Conservation (phyloP, 345 rosid species). For the Melastoma malabathricum region DNA sequence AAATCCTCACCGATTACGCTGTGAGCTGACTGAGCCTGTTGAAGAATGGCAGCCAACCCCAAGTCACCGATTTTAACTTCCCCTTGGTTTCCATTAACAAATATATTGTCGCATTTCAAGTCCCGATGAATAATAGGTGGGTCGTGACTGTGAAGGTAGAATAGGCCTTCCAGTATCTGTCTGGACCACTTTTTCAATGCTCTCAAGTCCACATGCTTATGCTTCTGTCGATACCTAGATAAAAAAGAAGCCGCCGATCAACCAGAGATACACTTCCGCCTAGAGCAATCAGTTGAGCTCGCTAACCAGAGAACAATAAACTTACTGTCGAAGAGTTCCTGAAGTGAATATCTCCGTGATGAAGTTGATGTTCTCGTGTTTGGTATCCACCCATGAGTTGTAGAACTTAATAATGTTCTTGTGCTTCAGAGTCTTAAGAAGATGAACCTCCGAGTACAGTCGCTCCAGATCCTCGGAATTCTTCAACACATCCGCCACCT, state of each 20-base stretch:
- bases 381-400: constrained; percentile 72
- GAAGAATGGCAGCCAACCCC: constrained; percentile 70
- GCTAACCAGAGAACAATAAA: constrained; percentile 4
- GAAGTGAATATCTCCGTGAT: constrained; percentile 94
- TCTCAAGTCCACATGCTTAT: constrained; percentile 72
- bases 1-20: constrained; percentile 59
- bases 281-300: too few species aligned
- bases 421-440: constrained; percentile 86
- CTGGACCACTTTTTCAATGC: constrained; percentile 90
- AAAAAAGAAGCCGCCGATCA: constrained; percentile 4
- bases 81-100: constrained; percentile 93
- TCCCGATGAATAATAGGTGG: constrained; percentile 97
- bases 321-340: constrained; percentile 81
- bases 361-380: constrained; percentile 70
- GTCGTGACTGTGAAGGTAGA: constrained; percentile 76
- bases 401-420: constrained; percentile 78
- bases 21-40: constrained; percentile 64
- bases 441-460: constrained; percentile 81
- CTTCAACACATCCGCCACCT: constrained; percentile 49
- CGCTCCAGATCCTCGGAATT: constrained; percentile 72
- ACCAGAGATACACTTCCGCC: too few species aligned
- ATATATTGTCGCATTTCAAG: constrained; percentile 89
- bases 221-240: constrained; percentile 76
- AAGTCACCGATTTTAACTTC: constrained; percentile 96
- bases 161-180: constrained; percentile 77